Percentiles rank a stretch among this genome's conserved stretches.
These are phyloP conservation scores for Pseudopithomyces chartarum DNA, from an alignment of 2,329 filamentous ascomycete genomes.

Conservation along the genomic window DNA sequence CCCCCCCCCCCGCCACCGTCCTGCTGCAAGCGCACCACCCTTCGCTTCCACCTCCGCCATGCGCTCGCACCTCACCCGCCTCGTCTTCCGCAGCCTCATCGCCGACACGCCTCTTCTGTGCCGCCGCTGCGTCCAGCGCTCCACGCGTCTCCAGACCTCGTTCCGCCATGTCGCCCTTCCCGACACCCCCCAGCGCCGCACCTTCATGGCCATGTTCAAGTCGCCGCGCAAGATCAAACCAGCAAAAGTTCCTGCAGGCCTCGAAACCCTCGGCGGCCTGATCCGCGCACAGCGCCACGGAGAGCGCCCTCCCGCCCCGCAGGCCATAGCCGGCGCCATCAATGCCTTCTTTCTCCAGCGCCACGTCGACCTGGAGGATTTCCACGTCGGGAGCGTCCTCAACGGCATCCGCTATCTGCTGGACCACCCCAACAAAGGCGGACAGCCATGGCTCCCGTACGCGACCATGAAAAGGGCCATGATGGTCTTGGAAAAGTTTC, in stretches of 20 bases:
- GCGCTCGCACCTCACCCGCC: constrained; percentile 65
- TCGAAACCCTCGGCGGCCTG: constrained; percentile 73
- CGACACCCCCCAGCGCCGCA: constrained; percentile 51
- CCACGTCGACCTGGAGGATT: constrained; percentile 31
- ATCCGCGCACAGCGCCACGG: constrained; percentile 66
- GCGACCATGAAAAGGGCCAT: constrained; percentile 23
- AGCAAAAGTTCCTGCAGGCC: constrained; percentile 70
- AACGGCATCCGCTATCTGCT: constrained; percentile 67
- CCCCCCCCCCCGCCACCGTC: too few species aligned
- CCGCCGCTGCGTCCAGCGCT: constrained; percentile 50
- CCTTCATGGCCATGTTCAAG: constrained; percentile 69
- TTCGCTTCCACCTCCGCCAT: constrained; percentile 45
- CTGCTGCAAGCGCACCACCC: constrained; percentile 19
- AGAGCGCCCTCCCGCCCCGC: constrained; percentile 65
- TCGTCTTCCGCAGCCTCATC: constrained; percentile 63
- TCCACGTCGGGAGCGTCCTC: constrained; percentile 60
- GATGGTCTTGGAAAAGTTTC: constrained; percentile 19
- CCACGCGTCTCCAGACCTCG: constrained; percentile 27
- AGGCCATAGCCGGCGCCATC: constrained; percentile 66
- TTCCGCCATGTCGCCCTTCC: constrained; percentile 26
- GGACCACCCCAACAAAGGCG: constrained; percentile 29
- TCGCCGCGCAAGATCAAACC: constrained; percentile 63
- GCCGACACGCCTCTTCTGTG: constrained; percentile 55
- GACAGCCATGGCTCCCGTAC: constrained; percentile 37
- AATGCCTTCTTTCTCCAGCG: constrained; percentile 32